Evolutionary conservation across 2,329 filamentous ascomycete species (phyloP).

Genomic region (Colletotrichum agaves): DNA sequence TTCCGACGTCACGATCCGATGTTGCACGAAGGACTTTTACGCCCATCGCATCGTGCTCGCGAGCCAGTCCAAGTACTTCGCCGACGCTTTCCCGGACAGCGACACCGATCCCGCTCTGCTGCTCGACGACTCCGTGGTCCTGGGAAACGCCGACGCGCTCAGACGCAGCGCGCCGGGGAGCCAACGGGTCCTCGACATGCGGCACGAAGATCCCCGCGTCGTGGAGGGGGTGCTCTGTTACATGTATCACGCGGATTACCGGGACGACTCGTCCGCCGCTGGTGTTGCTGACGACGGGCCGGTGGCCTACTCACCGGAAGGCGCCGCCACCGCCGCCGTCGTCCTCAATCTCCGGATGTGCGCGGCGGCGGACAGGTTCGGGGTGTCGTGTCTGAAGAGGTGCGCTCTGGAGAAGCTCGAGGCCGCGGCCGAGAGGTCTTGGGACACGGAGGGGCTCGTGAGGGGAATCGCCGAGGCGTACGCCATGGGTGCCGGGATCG

Average conservation of each 20-base stretch:
- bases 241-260: conserved; percentile 11
- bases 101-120: background rate
- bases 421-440: background rate
- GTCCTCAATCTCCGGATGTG: background rate
- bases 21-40: background rate
- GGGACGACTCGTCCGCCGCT: background rate
- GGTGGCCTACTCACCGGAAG: background rate
- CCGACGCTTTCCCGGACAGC: background rate
- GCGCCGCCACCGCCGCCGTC: background rate
- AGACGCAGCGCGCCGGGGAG: background rate
- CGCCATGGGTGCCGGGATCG: background rate
- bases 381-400: background rate
- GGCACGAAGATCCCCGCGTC: background rate
- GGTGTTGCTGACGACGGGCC: too few relatives aligned
- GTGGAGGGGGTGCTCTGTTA: background rate
- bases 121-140: background rate
- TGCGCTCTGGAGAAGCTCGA: background rate
- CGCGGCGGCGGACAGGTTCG: background rate
- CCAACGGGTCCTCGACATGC: background rate
- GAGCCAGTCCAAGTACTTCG: conserved; percentile 13
- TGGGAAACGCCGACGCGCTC: background rate
- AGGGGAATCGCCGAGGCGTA: background rate
- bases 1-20: conserved; percentile 1
- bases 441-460: background rate
- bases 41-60: conserved; percentile 14